Base-by-base conservation (phyloP, 2,329 filamentous ascomycete genomes). In the Metarhizium sp. region DNA sequence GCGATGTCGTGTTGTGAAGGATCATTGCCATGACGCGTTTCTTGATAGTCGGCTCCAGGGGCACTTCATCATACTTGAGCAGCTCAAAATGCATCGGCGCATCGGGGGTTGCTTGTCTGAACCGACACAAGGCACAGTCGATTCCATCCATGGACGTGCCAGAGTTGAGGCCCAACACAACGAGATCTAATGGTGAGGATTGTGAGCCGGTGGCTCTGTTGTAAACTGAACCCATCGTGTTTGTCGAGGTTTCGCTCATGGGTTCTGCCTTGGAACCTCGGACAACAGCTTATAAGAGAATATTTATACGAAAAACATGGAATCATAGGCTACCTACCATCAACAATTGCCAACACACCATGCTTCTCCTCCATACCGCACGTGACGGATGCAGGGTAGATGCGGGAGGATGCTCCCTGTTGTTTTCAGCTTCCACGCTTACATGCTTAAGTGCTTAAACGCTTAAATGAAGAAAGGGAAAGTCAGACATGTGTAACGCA, bases 11-110 rank as follows among this genome's bases (percentile, higher is more conserved):
- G 62, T 80, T 77, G 62, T 79, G 71, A 38, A 76, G 70, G 57
- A 85, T 82, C 64, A 83, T 78, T 53, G 76, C 71, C 71, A 84
- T 77, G 38, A 84, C 76, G 2, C 76, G 73, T 61, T 76, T 77
- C 66, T 82, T 83, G 66, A 83, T 76, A 6, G 64, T 69, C 32
- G 70, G 73, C 32, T 78, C 75, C 16, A 84, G 67, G 0, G 78
- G 75, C n/a, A 80, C 71, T 59, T 83, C 79, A 50, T 75, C 78
- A 63, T 82, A 81, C 66, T 78, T 67, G n/a, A 82, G 69, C 5
- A 84, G 69, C 61, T 79, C 73, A 59, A 84, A 78, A 60, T 79
- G 75, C 73, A 85, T 76, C 2, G 78, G 73, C 5, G 71, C 69
- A 6, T 75, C 69, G 1, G 79, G 79, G 6, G 73, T 71, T 18